phyloP scores from a whole-genome alignment of 1,284 basidiomycete genomes.

The Cutaneotrichosporon cavernicola region DNA sequence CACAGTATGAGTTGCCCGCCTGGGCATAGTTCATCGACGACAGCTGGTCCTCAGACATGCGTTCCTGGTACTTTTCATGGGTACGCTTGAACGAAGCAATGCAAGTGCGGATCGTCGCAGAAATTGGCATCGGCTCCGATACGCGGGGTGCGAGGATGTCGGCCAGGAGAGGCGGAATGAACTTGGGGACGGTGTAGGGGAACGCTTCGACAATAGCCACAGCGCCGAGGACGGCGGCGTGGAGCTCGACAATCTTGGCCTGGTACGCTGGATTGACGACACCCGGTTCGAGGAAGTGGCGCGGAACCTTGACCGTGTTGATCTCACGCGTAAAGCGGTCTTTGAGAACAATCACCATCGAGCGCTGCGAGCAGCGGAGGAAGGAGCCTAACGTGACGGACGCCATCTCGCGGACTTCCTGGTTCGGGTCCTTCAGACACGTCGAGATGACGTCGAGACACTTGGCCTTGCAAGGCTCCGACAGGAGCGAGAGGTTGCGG shows the following conservation, averaged over 20 bases:
- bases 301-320: conserved; percentile 66
- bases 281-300: conserved; percentile 61
- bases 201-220: conserved; percentile 60
- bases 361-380: conserved; percentile 86
- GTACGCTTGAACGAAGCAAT: conserved; percentile 62
- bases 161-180: conserved; percentile 56
- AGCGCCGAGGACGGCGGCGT: conserved; percentile 83
- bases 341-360: conserved; percentile 83
- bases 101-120: conserved; percentile 81
- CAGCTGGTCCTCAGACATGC: conserved; percentile 86
- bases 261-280: conserved; percentile 64
- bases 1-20: conserved; percentile 87
- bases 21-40: conserved; percentile 83
- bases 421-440: conserved; percentile 83
- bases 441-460: conserved; percentile 63
- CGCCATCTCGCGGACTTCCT: conserved; percentile 93
- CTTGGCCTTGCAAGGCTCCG: conserved; percentile 63
- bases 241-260: conserved; percentile 70
- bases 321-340: conserved; percentile 73
- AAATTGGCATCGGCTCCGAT: conserved; percentile 87
- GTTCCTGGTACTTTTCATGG: conserved; percentile 67
- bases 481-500: conserved; percentile 71
- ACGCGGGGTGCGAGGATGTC: conserved; percentile 61
- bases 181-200: conserved; percentile 62
- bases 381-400: conserved; percentile 85